Evolutionary conservation across 1,139 yeast genomes (phyloP), one percentile per base, ranked within the genome.

Genomic region (Suhomyces anneliseae): DNA sequence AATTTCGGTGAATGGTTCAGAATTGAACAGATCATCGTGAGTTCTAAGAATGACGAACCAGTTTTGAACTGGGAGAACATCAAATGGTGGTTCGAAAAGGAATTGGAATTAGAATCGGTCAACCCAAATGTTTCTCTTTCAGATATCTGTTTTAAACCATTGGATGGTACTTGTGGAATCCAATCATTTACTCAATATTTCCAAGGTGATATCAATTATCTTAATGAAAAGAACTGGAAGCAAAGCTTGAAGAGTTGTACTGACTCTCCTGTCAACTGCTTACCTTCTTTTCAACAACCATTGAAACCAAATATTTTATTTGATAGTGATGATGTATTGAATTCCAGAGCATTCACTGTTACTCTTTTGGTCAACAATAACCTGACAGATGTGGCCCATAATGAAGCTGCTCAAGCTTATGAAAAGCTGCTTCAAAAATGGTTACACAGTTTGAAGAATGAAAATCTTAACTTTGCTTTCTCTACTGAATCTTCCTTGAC

Each of bases 1-100:
- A 79, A 82, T 48, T 93, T 93, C 66, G 97, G 98, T 0, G 96
- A 95, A 38, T 93, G 95, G 74, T 93, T 86, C 68, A 77, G 98
- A 57, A 80, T 90, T 5, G 93, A 90, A 58, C 98, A 93, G 66
- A 70, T 89, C 1, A 88, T 88, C 53, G 69, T 93, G 8, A 85
- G 89, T 31, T 85, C 86, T 52, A 83, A 81, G 12, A 75, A 87
- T 8, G 85, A 84, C 4, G 45, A 81, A 81, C 49, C 87, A 70
- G 44, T 92, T 38, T 70, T 81, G 36, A 71, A 71, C 43, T 89
- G 88, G 76, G 84, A 82, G 0, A 81, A 82, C 2, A 64, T 92
- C 27, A 60, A 82, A 53, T 93, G 98, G 98, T 90, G 97, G 96
- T 86, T 87, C 60, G 81, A 76, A 26, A 82, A 83, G 34, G 98